Base-by-base conservation (phyloP, 306 rosid genomes). In the Cucurbita maxima region DNA sequence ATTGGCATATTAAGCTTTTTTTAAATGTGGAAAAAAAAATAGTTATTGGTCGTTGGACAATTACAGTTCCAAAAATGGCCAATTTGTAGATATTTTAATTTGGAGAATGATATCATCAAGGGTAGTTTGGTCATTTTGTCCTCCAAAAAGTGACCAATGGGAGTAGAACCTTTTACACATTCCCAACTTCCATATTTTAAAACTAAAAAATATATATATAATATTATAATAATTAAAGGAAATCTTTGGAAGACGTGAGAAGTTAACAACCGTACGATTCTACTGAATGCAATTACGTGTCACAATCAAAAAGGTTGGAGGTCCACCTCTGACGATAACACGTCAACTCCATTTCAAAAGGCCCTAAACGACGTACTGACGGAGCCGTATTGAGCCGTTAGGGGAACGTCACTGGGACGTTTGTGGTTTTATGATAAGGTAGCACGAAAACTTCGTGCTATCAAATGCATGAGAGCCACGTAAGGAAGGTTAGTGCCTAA, bases 401-500 rank as follows among this genome's bases (percentile, higher is more conserved):
- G 20, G 7, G 5, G 1, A 48, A 20, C 58, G 73, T 68, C 43
- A 68, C 20, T 41, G 2, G 14, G 55, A n/a, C 56, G 73, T 45
- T 48, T 47, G 25, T 45, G 55, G 16, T 0, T 18, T 67, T 12
- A 67, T 66, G 55, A 44, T 38, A 41, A 66, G 20, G 73, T 47
- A 45, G 73, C 56, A 67, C 56, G 52, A 3, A 68, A 68, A 47
- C 47, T 68, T 47, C 4, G 57, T 69, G 74, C 58, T 12, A 30
- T 30, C 58, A 36, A 69, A 69, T 15, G 74, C 74, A 69, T 69
- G 74, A 69, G 2, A 0, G 74, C 43, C 74, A 69, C 74, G 74
- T 69, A 44, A 44, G 25, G 12, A 34, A 44, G 4, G 5, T 5
- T 12, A 2, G 22, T 69, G 58, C 55, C 25, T 48, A 43, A 45